Percentiles rank a stretch among this genome's conserved stretches.
Conservation (phyloP, 164 flowering plant genomes). For the Vitis vinifera region ASM3070453v1 NC_081808.1:19037001-19037500, state of each 20-base stretch:
- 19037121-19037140: conserved; percentile 61
- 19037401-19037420: not conserved
- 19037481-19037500: too few species aligned
- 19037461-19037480: too few species aligned
- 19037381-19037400: not conserved
- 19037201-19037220: conserved; percentile 44
- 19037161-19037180: conserved; percentile 47
- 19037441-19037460: not conserved
- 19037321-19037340: not conserved
- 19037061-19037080: conserved; percentile 79
- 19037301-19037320: conserved; percentile 14
- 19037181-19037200: conserved; percentile 49
- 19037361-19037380: not conserved
- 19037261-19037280: conserved; percentile 57
- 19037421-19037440: not conserved
- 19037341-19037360: not conserved
- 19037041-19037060: conserved; percentile 90
- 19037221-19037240: conserved; percentile 17
- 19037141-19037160: conserved; percentile 46
- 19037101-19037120: conserved; percentile 52
- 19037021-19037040: conserved; percentile 70
- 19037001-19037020: conserved; percentile 63
- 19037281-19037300: conserved; percentile 11
- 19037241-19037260: conserved; percentile 46
- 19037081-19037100: conserved; percentile 76